phyloP scores from a whole-genome alignment of 352 stramenopile genomes.

The Phytopythium litorale region DNA sequence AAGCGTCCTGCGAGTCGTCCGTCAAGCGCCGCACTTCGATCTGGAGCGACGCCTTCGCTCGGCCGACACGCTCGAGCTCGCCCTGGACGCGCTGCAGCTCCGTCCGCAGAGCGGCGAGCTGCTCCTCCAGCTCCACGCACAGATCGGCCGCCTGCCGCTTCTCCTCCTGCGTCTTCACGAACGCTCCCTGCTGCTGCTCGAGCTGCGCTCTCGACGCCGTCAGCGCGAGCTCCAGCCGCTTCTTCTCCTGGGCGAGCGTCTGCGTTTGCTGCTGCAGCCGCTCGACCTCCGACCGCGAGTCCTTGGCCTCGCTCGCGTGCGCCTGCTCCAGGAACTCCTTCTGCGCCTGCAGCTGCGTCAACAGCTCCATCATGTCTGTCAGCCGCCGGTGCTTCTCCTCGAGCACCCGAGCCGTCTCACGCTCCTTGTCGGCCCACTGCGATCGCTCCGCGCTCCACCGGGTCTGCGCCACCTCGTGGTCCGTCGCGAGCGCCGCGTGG shows the following conservation, averaged over 20 bases:
- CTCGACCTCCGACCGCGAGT: constrained; percentile 33
- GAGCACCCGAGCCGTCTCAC: constrained; percentile 19
- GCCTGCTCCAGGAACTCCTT: constrained; percentile 47
- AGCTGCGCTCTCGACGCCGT: constrained; percentile 18
- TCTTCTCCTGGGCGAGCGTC: constrained; percentile 29
- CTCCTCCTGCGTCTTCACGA: constrained; percentile 31
- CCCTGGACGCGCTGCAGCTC: constrained; percentile 23
- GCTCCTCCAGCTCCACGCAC: constrained; percentile 26
- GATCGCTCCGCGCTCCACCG: constrained; percentile 24
- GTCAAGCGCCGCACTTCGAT: constrained; percentile 45
- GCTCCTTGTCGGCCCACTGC: constrained; percentile 26
- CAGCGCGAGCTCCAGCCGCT: constrained; percentile 28
- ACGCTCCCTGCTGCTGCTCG: constrained; percentile 24
- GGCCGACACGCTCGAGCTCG: constrained; percentile 40
- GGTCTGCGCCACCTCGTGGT: constrained; percentile 21
- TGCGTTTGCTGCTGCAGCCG: constrained; percentile 34
- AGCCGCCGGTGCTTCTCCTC: constrained; percentile 50
- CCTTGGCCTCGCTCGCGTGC: constrained; percentile 33
- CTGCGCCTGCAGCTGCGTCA: constrained; percentile 50
- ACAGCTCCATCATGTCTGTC: constrained; percentile 63
- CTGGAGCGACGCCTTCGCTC: constrained; percentile 47
- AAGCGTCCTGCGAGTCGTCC: constrained; percentile 52
- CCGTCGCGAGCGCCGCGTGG: constrained; percentile 14
- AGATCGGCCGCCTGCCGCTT: constrained; percentile 15
- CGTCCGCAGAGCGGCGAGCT: constrained; percentile 11